These are phyloP conservation scores for Teunomyces cretensis DNA, from an alignment of 805 yeast species.

Conservation along the genomic window DNA sequence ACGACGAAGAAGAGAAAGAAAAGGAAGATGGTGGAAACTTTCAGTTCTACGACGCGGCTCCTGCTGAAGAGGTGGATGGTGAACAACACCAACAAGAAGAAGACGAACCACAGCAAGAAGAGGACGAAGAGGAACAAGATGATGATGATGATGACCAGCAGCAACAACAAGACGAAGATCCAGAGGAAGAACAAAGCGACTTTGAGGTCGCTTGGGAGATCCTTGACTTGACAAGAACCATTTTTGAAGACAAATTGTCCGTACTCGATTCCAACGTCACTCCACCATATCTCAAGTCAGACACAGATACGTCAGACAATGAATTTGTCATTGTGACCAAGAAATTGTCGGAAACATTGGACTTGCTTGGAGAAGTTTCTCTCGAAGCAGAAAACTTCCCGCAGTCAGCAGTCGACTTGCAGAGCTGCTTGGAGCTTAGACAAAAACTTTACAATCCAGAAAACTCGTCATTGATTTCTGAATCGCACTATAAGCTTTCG, in stretches of 20 bases:
- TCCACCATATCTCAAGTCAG: slow-evolving; percentile 30
- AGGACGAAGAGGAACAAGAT: slow-evolving; percentile 21
- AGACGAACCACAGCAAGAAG: slow-evolving; percentile 16
- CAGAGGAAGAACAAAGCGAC: slow-evolving; percentile 58
- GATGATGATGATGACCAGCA: slow-evolving; percentile 20
- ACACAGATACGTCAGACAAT: slow-evolving; percentile 30
- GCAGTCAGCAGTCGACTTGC: slow-evolving; percentile 73
- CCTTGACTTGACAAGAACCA: slow-evolving; percentile 71
- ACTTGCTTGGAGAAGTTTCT: slow-evolving; percentile 84
- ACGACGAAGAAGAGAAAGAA: slow-evolving; percentile 16
- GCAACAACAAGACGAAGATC: slow-evolving; percentile 24
- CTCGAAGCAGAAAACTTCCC: slow-evolving; percentile 84
- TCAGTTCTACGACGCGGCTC: slow-evolving; percentile 28
- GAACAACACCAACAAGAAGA: slow-evolving; percentile 12
- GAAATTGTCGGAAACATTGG: slow-evolving; percentile 72
- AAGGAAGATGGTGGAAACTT: slow-evolving; percentile 24
- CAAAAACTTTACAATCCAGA: slow-evolving; percentile 47
- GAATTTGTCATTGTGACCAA: slow-evolving; percentile 38
- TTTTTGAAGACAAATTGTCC: slow-evolving; percentile 49
- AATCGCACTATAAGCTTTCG: slow-evolving; percentile 78
- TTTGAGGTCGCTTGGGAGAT: slow-evolving; percentile 90
- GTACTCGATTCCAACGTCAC: slow-evolving; percentile 4
- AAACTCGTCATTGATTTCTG: slow-evolving; percentile 63
- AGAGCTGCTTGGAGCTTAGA: slow-evolving; percentile 55
- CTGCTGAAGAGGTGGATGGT: slow-evolving; percentile 22